Conservation (phyloP, 495 filamentous ascomycete species). For the Xylaria palmicola region DNA sequence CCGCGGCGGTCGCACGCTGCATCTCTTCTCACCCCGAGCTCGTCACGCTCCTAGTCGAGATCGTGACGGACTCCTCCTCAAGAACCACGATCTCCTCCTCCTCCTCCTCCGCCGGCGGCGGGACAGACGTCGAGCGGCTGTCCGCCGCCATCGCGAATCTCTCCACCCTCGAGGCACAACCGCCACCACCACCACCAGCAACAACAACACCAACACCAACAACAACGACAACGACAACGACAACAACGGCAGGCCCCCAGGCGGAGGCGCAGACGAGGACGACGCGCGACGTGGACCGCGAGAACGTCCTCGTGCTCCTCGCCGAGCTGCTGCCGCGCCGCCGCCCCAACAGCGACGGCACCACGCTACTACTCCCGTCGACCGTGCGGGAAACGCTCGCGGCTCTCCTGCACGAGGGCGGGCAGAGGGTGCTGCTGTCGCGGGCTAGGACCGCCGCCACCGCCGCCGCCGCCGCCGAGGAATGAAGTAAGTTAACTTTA, state of each 20-base stretch:
- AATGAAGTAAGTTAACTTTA: too few relatives aligned
- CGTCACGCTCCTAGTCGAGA: slow-evolving; percentile 47
- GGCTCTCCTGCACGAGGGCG: neutral
- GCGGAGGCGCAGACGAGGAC: slow-evolving; percentile 27
- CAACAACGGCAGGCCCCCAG: slow-evolving; percentile 28
- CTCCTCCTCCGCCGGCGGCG: neutral
- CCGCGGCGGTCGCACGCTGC: slow-evolving; percentile 49
- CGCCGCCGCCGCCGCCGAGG: too few relatives aligned
- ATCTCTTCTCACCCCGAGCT: slow-evolving; percentile 30
- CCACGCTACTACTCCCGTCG: too few relatives aligned
- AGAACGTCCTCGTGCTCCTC: slow-evolving; percentile 63
- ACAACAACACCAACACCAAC: too few relatives aligned
- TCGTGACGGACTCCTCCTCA: slow-evolving; percentile 38
- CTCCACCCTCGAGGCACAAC: slow-evolving; percentile 1
- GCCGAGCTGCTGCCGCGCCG: slow-evolving; percentile 58
- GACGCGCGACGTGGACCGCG: slow-evolving; percentile 47
- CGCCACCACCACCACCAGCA: too few relatives aligned
- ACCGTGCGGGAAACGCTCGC: neutral
- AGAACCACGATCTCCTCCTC: neutral
- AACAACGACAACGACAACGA: too few relatives aligned
- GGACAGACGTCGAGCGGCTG: too few relatives aligned
- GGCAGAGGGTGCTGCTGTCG: neutral
- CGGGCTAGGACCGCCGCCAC: too few relatives aligned
- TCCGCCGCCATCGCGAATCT: neutral
- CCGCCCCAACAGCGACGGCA: too few relatives aligned